Percentiles rank a stretch among this genome's conserved stretches.
Conservation (phyloP, 2,329 filamentous ascomycete genomes). For the Exophiala calicioides region DNA sequence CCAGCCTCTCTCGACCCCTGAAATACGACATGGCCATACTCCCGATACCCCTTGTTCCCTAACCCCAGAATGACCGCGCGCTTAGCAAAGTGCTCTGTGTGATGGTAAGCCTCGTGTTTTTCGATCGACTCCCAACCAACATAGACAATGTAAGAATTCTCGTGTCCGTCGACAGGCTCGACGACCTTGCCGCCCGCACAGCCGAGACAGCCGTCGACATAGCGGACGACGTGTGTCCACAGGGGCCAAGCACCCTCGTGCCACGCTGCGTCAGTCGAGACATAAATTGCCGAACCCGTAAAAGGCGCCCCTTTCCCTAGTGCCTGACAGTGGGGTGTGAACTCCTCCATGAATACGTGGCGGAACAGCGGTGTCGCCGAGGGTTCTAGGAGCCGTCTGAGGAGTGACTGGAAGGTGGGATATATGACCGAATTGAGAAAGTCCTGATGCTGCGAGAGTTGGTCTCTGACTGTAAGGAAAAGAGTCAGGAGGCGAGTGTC, state of each 20-base stretch:
- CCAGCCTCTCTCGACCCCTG: conserved; percentile 1
- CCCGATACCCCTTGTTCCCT: conserved; percentile 35
- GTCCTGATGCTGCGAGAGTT: conserved; percentile 30
- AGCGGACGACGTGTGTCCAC: conserved; percentile 33
- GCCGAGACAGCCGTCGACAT: conserved; percentile 37
- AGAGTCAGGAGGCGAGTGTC: neutral
- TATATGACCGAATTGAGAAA: conserved; percentile 32
- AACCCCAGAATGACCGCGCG: conserved; percentile 34
- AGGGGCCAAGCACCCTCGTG: conserved; percentile 34
- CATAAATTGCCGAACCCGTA: conserved; percentile 38
- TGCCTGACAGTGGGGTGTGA: conserved; percentile 30
- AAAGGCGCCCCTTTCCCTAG: conserved; percentile 29
- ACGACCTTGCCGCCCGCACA: conserved; percentile 38
- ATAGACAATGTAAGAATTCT: conserved; percentile 36
- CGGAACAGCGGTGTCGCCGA: conserved; percentile 10
- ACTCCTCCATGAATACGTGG: conserved; percentile 33
- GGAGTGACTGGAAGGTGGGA: conserved; percentile 21
- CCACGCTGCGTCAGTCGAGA: conserved; percentile 26
- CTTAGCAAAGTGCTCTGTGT: conserved; percentile 37
- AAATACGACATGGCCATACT: conserved; percentile 41
- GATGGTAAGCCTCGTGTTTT: conserved; percentile 40
- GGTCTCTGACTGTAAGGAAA: conserved; percentile 24
- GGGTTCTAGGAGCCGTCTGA: conserved; percentile 13
- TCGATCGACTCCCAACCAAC: conserved; percentile 40
- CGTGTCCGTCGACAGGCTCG: conserved; percentile 36